phyloP scores from a whole-genome alignment of 176 grass and related monocot genomes.

The Cenchrus fungigraminus region DNA sequence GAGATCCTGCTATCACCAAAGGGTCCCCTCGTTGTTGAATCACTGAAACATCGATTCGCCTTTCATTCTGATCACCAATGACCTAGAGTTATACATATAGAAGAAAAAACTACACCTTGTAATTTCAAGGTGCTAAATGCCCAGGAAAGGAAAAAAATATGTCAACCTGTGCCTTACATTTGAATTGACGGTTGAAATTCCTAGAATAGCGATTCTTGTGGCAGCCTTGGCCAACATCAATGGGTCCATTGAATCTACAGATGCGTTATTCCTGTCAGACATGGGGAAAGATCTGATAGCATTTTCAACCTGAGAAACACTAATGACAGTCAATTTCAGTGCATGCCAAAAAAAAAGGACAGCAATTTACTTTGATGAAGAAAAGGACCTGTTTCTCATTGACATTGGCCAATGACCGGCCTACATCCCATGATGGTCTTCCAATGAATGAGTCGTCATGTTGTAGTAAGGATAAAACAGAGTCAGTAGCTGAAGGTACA shows the following conservation, averaged over 20 bases:
- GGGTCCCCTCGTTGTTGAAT: slow-evolving; percentile 67
- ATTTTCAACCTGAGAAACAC: slow-evolving; percentile 62
- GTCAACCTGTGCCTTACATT: slow-evolving; percentile 47
- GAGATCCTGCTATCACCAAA: slow-evolving; percentile 81
- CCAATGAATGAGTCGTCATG: slow-evolving; percentile 49
- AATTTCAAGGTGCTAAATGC: slow-evolving; percentile 40
- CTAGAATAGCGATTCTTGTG: slow-evolving; percentile 91
- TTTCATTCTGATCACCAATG: slow-evolving; percentile 53
- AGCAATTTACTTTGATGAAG: slow-evolving; percentile 24
- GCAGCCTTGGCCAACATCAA: slow-evolving; percentile 58
- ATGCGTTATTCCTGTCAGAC: slow-evolving; percentile 48
- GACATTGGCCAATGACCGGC: slow-evolving; percentile 64
- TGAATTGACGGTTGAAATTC: slow-evolving; percentile 54
- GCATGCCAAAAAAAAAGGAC: slow-evolving; percentile 1
- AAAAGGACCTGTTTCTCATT: slow-evolving; percentile 69
- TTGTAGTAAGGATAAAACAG: slow-evolving; percentile 70
- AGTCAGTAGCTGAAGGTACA: slow-evolving; percentile 68
- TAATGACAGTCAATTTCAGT: slow-evolving; percentile 16
- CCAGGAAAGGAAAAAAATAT: slow-evolving; percentile 41
- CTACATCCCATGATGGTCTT: slow-evolving; percentile 77
- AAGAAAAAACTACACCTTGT: slow-evolving; percentile 21
- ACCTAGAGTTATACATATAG: slow-evolving; percentile 23
- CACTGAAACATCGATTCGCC: slow-evolving; percentile 60
- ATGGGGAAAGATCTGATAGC: slow-evolving; percentile 49
- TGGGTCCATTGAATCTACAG: slow-evolving; percentile 47